Evolutionary conservation across 805 yeast species (phyloP).

Genomic region (Saccharomycopsis babjevae): DNA sequence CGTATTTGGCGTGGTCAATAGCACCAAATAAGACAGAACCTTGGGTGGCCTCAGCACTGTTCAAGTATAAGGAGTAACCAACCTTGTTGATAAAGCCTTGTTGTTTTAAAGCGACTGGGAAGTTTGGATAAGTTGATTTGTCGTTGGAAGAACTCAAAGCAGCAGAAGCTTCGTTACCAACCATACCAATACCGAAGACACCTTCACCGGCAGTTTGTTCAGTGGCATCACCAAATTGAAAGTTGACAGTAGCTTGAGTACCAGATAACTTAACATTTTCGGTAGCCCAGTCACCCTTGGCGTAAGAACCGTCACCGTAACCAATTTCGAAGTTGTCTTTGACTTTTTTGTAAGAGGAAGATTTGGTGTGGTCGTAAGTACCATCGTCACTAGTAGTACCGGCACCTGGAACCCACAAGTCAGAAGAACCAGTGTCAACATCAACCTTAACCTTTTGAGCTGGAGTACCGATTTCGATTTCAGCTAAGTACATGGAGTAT

Average conservation of each 20-base stretch:
- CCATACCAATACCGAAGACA: constrained; percentile 64
- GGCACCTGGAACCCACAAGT: constrained; percentile 32
- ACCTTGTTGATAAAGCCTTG: constrained; percentile 32
- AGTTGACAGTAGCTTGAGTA: background rate
- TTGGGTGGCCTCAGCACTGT: constrained; percentile 20
- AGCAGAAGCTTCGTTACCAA: constrained; percentile 45
- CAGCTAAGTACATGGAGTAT: constrained; percentile 35
- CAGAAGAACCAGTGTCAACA: constrained; percentile 42
- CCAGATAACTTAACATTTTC: constrained; percentile 22
- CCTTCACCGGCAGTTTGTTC: constrained; percentile 31
- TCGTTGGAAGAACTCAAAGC: constrained; percentile 1
- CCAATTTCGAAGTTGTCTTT: constrained; percentile 28
- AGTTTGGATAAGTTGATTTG: constrained; percentile 19
- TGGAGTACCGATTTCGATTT: constrained; percentile 28
- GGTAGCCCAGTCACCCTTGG: constrained; percentile 44
- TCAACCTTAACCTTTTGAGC: constrained; percentile 32
- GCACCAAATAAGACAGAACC: constrained; percentile 45
- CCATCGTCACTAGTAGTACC: constrained; percentile 25
- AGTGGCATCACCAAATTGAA: constrained; percentile 15
- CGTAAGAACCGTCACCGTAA: constrained; percentile 41
- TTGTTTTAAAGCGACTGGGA: constrained; percentile 25
- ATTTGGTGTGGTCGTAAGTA: constrained; percentile 27
- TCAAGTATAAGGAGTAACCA: constrained; percentile 40
- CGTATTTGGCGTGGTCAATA: constrained; percentile 38
- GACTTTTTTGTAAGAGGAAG: constrained; percentile 28